Conservation (phyloP, 148 eudicot species). For the Chenopodium formosanum region DNA sequence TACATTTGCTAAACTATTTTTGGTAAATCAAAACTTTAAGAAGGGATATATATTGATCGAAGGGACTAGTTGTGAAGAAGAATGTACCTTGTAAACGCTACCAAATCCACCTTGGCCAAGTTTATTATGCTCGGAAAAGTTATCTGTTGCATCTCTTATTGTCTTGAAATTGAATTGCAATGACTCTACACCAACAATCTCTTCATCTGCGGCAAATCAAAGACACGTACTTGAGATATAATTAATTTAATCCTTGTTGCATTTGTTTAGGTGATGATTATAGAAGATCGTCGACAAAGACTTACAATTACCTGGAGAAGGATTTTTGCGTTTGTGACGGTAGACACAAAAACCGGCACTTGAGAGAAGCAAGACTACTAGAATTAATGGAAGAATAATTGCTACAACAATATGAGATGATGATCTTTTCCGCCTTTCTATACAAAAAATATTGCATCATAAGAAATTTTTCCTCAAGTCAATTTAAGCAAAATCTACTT, state of each 20-base stretch:
- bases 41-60: too few species aligned
- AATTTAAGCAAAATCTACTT: not conserved
- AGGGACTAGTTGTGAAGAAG: not conserved
- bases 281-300: not conserved
- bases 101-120: too few species aligned
- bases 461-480: not conserved
- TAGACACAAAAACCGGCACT: not conserved
- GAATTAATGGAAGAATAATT: not conserved
- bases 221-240: not conserved
- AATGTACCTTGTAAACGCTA: conserved; percentile 14
- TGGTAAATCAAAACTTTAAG: too few species aligned
- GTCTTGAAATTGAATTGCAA: too few species aligned
- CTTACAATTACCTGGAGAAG: conserved; percentile 13
- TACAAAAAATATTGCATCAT: not conserved
- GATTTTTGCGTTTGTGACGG: not conserved
- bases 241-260: too few species aligned
- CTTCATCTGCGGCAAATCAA: not conserved
- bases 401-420: conserved; percentile 3
- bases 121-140: too few species aligned
- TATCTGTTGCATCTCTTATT: too few species aligned
- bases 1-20: too few species aligned
- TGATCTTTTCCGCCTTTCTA: conserved; percentile 9
- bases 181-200: conserved; percentile 20
- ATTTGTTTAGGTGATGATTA: not conserved
- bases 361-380: conserved; percentile 8